Base-by-base conservation (phyloP, 2,329 filamentous ascomycete species). In the Plectosphaerella plurivora region DNA sequence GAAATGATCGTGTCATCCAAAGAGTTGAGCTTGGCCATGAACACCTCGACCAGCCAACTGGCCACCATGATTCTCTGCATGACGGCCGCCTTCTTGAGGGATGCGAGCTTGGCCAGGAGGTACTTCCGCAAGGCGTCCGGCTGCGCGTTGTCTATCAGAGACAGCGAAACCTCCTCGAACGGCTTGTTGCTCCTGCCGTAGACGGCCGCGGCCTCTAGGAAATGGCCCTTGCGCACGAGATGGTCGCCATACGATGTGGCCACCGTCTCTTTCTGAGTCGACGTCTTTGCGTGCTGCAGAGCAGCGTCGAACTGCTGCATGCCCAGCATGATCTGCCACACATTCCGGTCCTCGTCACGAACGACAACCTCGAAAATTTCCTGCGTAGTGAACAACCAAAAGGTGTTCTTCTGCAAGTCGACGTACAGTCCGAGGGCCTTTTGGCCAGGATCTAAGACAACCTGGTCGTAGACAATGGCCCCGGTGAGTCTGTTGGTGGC, bases 41-140 rank as follows among this genome's bases (percentile, higher is more conserved):
- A 99, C 2, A 97, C 81, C 68, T 99, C 94, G 10, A 97, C 79
- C 44, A 99, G 80, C 94, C 94, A 99, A 59, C 88, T 92, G 2
- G 93, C 89, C 59, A 97, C 86, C 91, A 99, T 96, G 58, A 89
- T 88, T 53, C 93, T 80, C 70, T 99, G 94, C 92, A 99, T 99
- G 28, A 86, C 76, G 1, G 86, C 85, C 1, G 86, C 82, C 68
- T 92, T 96, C 68, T 91, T 96, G 64, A 91, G 86, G 1, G 83
- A 87, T 8, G 82, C 79, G 33, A 99, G 76, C 70, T 96, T 97
- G 0, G 91, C 89, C 20, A 93, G 69, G 5, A 99, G 78, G 63
- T 99, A 99, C 63, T 89, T 93, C 47, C 93, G 84, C 58, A 99
- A 71, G 2, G 94, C 93, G 73, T 97, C 93, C 52, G 91, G 87